Evolutionary conservation across 1,284 basidiomycete genomes (phyloP), one percentile per base, ranked within the genome.

Genomic region (Cutaneotrichosporon sp.): DNA sequence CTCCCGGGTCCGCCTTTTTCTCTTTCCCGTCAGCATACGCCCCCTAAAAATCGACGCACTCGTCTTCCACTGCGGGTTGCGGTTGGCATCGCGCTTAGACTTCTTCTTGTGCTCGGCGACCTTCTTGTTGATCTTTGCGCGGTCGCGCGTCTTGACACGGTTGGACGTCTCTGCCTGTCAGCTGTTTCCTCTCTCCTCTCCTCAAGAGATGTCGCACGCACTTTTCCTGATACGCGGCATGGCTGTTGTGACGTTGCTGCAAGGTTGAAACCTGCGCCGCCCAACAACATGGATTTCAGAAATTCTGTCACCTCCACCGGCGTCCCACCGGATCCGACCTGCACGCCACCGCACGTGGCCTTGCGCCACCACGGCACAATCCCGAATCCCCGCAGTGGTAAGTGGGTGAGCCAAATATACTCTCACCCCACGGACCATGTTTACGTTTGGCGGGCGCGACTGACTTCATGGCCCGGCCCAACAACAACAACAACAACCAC

Each of bases 1-100:
- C 94, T 44, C 96, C 96, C 22, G 88, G 90, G 71, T 98, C 94
- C 72, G 85, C 80, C 80, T 90, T 75, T 79, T 83, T 72, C 81
- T 84, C 79, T 88, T 81, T 81, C 14, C 18, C 26, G 43, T 52
- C 35, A 52, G 51, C 38, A 37, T 43, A 43, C 18, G 30, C 22
- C n/a, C n/a, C n/a, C 5, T 21, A 21, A 2, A 36, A 7, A 5
- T 53, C 4, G 12, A 83, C 89, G 66, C 68, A 92, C 91, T 89
- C 52, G 85, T 88, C 78, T 94, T 97, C 86, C 91, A 94, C 56
- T 89, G 83, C 21, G 82, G 77, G 74, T 87, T 87, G 74, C 87
- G 90, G 79, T 92, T 93, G 20, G 84, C 83, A 44, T 80, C 81
- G 71, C 87, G 88, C 70, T 82, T 83, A 51, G 78, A 76, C 77